Evolutionary conservation across 2,329 filamentous ascomycete species (phyloP), one percentile per base, ranked within the genome.

Genomic region (Blastomyces emzantsi): DNA sequence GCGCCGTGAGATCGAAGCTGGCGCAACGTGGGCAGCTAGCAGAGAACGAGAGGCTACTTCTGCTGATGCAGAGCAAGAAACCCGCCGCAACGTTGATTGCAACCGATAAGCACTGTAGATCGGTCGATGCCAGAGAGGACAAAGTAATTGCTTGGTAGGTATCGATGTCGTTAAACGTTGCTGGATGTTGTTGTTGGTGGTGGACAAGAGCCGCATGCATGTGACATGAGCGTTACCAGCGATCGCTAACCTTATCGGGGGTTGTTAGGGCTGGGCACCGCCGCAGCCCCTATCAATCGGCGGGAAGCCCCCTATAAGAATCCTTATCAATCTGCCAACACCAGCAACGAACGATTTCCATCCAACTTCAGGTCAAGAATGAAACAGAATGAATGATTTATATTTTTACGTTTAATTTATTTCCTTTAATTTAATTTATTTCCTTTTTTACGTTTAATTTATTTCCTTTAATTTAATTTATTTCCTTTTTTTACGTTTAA

Each of bases 231-330:
- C 8, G 19, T 41, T 9, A 1, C 19, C 52, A 49, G n/a, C 47
- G 47, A 49, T 25, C 52, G 30, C 52, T 56, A 56, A 22, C 52
- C 52, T 56, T 56, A 56, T 56, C 52, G 25, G 52, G 52, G 52
- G 11, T 19, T 13, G 15, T n/a, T 36, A 28, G 52, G 52, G 9
- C 13, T 55, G 28, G 17, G 15, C 15, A 22, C 28, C 28, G 33
- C 52, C 19, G 28, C 9, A 56, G 52, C 52, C 52, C 52, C 33
- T 33, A 56, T 56, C 30, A 33, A 30, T 30, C 52, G 13, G 30
- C 57, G 11, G 13, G 15, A 9, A 30, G 52, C 1, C 4, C 6
- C 52, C 11, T 56, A 56, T 36, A 49, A 25, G n/a, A 11, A 9
- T 4, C 22, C 13, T 49, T 22, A 49, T 49, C 43, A 47, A 47